These are phyloP conservation scores for Rhizopogon sp. DNA, from an alignment of 768 basidiomycete genomes.

Conservation along the genomic window DNA sequence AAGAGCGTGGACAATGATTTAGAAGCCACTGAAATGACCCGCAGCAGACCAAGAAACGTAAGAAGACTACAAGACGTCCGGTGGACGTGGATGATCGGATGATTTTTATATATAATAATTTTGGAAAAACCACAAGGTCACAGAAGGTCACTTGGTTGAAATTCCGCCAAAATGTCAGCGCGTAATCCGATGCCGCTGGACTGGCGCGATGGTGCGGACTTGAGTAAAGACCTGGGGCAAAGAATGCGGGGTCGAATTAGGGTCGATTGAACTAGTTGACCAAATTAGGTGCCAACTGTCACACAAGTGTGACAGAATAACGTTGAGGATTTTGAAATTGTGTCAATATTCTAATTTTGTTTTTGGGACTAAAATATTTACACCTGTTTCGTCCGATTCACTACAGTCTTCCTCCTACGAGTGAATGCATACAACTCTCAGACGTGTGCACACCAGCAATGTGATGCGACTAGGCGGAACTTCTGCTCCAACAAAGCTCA, in stretches of 20 bases:
- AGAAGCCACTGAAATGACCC: conserved; percentile 5
- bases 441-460: conserved; percentile 24
- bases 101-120: not conserved
- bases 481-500: not conserved
- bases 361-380: conserved; percentile 8
- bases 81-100: not conserved
- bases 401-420: not conserved
- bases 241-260: conserved; percentile 1
- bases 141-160: not conserved
- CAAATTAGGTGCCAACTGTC: not conserved
- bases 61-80: conserved; percentile 2
- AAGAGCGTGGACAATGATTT: conserved; percentile 1
- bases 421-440: conserved; percentile 31
- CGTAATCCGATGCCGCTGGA: not conserved
- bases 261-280: not conserved
- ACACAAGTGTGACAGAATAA: conserved; percentile 2
- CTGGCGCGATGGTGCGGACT: not conserved
- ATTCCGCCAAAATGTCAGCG: not conserved
- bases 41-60: conserved; percentile 8
- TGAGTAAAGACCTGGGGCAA: not conserved
- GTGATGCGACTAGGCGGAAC: conserved; percentile 24
- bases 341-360: conserved; percentile 1
- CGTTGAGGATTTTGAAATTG: conserved; percentile 16
- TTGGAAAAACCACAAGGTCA: too few species aligned
- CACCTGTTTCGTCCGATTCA: not conserved